Conservation (phyloP, 2,329 filamentous ascomycete species). For the Pseudogymnoascus sp. region DNA sequence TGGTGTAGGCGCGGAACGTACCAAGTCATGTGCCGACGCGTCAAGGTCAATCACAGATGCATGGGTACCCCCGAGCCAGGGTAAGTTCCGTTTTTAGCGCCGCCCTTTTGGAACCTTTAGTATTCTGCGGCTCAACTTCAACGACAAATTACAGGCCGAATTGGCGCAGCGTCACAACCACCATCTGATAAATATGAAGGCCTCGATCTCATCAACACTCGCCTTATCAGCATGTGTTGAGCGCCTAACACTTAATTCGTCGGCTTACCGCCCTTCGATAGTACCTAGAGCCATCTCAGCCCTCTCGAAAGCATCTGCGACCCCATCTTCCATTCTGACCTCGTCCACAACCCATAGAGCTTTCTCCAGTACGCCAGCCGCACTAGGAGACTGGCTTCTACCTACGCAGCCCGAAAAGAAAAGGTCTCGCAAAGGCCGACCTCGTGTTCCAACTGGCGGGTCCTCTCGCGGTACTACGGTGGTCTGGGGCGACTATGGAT, state of each 20-base stretch:
- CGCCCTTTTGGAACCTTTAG: background rate
- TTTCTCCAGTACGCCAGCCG: conserved; percentile 61
- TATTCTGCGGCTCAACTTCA: conserved; percentile 5
- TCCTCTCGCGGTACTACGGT: conserved; percentile 89
- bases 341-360: conserved; percentile 44
- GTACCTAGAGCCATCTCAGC: background rate
- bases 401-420: conserved; percentile 72
- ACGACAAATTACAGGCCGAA: conserved; percentile 7
- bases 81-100: conserved; percentile 8
- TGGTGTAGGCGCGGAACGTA: background rate
- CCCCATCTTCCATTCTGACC: conserved; percentile 13
- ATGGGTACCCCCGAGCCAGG: background rate
- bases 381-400: conserved; percentile 67
- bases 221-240: conserved; percentile 5
- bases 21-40: conserved; percentile 9
- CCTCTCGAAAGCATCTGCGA: background rate
- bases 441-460: conserved; percentile 81
- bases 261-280: conserved; percentile 2
- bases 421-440: conserved; percentile 81
- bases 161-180: conserved; percentile 1
- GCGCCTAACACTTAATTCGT: conserved; percentile 9
- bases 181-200: background rate
- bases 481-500: conserved; percentile 89
- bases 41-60: background rate
- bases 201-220: conserved; percentile 4